Percentiles rank a stretch among this genome's conserved stretches.
phyloP scores from a whole-genome alignment of 257 asterid species.

The Lycium ferocissimum region DNA sequence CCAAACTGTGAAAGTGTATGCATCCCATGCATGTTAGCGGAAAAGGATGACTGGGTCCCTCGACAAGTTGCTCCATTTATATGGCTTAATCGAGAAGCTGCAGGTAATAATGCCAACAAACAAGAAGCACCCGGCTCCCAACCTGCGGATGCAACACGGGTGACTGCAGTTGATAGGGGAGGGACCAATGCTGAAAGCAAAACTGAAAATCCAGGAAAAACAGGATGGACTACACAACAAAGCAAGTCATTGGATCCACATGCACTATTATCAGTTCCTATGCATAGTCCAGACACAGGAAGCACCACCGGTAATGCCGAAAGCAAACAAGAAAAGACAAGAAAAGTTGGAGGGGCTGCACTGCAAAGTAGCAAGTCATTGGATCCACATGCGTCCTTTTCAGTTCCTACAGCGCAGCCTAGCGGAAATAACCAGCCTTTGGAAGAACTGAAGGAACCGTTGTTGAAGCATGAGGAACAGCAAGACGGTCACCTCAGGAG shows the following conservation, averaged over 20 bases:
- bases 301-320: conserved; percentile 16
- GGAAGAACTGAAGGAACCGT: conserved; percentile 56
- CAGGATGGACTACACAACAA: conserved; percentile 29
- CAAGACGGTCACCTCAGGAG: conserved; percentile 43
- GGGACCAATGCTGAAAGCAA: conserved; percentile 43
- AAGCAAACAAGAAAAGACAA: neutral
- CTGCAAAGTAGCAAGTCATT: conserved; percentile 34
- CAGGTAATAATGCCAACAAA: conserved; percentile 39
- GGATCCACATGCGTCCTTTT: conserved; percentile 36
- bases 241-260: conserved; percentile 40
- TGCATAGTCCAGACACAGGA: conserved; percentile 18
- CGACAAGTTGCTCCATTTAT: conserved; percentile 77
- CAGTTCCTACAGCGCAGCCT: conserved; percentile 36
- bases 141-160: conserved; percentile 43
- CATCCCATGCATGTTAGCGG: conserved; percentile 89
- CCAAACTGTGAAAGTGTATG: conserved; percentile 77
- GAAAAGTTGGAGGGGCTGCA: conserved; percentile 22
- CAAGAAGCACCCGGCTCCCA: conserved; percentile 51
- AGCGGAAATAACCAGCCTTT: conserved; percentile 38
- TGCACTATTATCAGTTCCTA: conserved; percentile 47
- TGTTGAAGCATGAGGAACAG: conserved; percentile 49
- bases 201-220: conserved; percentile 41
- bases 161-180: conserved; percentile 47
- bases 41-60: conserved; percentile 93
- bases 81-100: conserved; percentile 72